phyloP scores from a whole-genome alignment of 305 asterid species.

The Nicotiana rustica region DNA sequence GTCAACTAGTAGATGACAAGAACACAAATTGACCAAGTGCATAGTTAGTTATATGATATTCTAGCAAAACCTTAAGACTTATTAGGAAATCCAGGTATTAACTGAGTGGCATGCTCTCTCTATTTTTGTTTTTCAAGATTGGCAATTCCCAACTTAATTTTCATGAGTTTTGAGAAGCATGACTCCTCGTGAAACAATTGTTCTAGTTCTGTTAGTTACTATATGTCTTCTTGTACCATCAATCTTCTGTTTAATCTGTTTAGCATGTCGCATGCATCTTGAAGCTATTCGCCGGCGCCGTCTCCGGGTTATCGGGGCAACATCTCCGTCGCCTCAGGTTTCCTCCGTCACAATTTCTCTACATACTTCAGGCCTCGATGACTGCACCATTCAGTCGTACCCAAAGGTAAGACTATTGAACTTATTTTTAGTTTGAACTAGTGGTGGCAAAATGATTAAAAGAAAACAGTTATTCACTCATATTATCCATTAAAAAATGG shows the following conservation, averaged over 20 bases:
- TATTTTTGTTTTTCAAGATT: neutral
- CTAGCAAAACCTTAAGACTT: neutral
- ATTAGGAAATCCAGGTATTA: neutral
- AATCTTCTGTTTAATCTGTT: constrained; percentile 15
- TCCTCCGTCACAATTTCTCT: neutral
- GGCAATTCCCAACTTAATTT: neutral
- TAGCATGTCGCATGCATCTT: constrained; percentile 12
- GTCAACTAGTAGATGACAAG: neutral
- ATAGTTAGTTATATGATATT: neutral
- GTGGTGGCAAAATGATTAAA: too few species aligned
- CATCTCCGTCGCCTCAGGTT: neutral
- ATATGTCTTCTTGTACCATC: neutral
- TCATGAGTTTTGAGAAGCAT: neutral
- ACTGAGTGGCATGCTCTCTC: neutral
- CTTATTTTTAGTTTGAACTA: too few species aligned
- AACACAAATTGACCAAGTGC: neutral
- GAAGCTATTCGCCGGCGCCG: neutral
- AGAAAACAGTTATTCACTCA: too few species aligned
- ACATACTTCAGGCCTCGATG: neutral
- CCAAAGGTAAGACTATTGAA: neutral
- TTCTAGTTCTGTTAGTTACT: neutral
- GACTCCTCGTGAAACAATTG: neutral
- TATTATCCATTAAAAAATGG: too few species aligned
- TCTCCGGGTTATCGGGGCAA: neutral
- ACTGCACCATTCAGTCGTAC: neutral